Conservation (phyloP, 2,329 filamentous ascomycete genomes). For the Ophiostoma triangulosporum region DNA sequence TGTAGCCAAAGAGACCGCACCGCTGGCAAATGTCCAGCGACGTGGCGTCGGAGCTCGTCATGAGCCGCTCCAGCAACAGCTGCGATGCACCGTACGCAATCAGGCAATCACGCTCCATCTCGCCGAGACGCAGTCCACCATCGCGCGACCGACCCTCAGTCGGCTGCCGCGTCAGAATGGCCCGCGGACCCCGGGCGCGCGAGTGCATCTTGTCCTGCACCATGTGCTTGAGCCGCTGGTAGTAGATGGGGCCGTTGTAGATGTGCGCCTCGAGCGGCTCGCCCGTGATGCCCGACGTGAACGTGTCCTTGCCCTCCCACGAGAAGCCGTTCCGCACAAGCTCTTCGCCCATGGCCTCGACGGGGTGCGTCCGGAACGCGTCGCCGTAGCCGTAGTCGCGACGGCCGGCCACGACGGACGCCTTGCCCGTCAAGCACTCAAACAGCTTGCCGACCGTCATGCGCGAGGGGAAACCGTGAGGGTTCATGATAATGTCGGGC, state of each 20-base stretch:
- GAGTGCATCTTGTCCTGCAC: conserved; percentile 99
- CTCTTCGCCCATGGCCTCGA: conserved; percentile 79
- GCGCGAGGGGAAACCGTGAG: conserved; percentile 96
- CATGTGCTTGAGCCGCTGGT: conserved; percentile 99
- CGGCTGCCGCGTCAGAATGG: conserved; percentile 86
- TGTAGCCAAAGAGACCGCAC: conserved; percentile 91
- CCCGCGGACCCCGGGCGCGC: conserved; percentile 75
- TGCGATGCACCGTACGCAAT: conserved; percentile 95
- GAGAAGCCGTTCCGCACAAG: conserved; percentile 83
- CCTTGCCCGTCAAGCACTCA: conserved; percentile 88
- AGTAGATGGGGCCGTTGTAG: conserved; percentile 98
- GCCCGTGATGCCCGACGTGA: conserved; percentile 89
- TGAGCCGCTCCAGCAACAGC: conserved; percentile 79
- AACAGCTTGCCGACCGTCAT: conserved; percentile 99
- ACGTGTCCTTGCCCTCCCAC: conserved; percentile 94
- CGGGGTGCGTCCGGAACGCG: conserved; percentile 67
- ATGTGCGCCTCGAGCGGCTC: conserved; percentile 91
- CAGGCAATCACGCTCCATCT: conserved; percentile 97
- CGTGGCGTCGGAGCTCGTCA: conserved; percentile 86
- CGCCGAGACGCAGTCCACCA: conserved; percentile 82
- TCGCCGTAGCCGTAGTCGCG: conserved; percentile 76
- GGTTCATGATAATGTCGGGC: conserved; percentile 99
- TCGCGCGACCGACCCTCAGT: conserved; percentile 90
- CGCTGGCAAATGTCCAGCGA: conserved; percentile 86
- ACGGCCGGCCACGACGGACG: conserved; percentile 70